phyloP scores from a whole-genome alignment of 345 rosid species.

The Abelmoschus esculentus region DNA sequence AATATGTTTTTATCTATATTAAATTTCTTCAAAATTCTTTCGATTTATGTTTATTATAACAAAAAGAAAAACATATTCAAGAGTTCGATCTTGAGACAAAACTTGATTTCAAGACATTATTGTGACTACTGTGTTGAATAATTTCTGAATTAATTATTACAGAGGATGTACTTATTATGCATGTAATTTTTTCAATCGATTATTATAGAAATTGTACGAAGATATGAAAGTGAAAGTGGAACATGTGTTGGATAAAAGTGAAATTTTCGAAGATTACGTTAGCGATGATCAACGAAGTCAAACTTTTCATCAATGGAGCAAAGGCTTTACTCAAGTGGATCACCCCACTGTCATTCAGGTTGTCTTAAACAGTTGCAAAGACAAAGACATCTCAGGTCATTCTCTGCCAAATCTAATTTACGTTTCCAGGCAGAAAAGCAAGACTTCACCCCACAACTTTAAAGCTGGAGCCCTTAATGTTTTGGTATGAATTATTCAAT shows the following conservation, averaged over 20 bases:
- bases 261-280: constrained; percentile 21
- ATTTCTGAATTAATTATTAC: too few relatives aligned
- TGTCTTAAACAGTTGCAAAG: constrained; percentile 13
- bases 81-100: too few relatives aligned
- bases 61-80: too few relatives aligned
- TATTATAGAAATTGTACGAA: constrained; percentile 37
- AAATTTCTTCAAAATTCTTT: too few relatives aligned
- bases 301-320: constrained; percentile 30
- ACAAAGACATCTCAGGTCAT: constrained; percentile 12
- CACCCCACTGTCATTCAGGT: constrained; percentile 42
- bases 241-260: constrained; percentile 26
- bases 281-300: constrained; percentile 7
- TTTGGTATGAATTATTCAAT: neutral
- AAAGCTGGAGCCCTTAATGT: constrained; percentile 37
- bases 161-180: neutral
- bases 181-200: neutral
- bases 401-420: constrained; percentile 26
- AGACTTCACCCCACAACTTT: constrained; percentile 22
- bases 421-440: constrained; percentile 24
- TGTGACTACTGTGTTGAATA: too few relatives aligned
- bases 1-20: too few relatives aligned
- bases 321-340: constrained; percentile 27
- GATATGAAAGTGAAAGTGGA: constrained; percentile 36
- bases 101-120: too few relatives aligned
- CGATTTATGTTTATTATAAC: too few relatives aligned